A percentile compares a stretch with the other conserved stretches of the same genome.
These are phyloP conservation scores for Aspergillus asperescens DNA, from an alignment of 495 filamentous ascomycete genomes.

Conservation along the genomic window DNA sequence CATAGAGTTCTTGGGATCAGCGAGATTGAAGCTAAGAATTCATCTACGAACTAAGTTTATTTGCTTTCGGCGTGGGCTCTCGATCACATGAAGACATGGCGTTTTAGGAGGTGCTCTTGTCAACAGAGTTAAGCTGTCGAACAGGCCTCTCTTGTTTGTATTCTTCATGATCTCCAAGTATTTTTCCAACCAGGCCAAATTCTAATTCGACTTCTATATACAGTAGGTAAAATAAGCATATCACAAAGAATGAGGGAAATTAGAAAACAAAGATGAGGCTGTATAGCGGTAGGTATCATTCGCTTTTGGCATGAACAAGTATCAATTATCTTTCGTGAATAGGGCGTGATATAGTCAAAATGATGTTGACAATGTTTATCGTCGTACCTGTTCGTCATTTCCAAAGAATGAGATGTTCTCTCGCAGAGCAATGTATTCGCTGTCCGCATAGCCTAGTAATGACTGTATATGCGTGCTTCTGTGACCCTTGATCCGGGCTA, in stretches of 20 bases:
- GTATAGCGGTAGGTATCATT: conserved; percentile 4
- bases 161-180: neutral
- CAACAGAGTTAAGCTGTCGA: neutral
- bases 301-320: conserved; percentile 4
- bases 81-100: too few species aligned
- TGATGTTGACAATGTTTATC: neutral
- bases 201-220: conserved; percentile 1
- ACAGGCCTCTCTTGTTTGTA: neutral
- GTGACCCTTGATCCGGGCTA: conserved; percentile 75
- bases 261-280: neutral
- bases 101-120: neutral
- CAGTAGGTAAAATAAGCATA: neutral
- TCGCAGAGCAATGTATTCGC: conserved; percentile 85
- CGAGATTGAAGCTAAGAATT: too few species aligned
- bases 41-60: too few species aligned
- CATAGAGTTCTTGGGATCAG: conserved; percentile 30
- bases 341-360: neutral
- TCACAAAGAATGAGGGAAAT: neutral
- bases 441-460: conserved; percentile 84
- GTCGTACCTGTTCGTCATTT: conserved; percentile 19
- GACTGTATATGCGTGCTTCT: conserved; percentile 73
- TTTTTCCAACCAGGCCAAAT: neutral
- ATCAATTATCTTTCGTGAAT: neutral
- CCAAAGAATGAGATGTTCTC: conserved; percentile 81
- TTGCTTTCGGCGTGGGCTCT: too few species aligned